phyloP scores from a whole-genome alignment of 2,329 filamentous ascomycete genomes.

The Beauveria medogensis region DNA sequence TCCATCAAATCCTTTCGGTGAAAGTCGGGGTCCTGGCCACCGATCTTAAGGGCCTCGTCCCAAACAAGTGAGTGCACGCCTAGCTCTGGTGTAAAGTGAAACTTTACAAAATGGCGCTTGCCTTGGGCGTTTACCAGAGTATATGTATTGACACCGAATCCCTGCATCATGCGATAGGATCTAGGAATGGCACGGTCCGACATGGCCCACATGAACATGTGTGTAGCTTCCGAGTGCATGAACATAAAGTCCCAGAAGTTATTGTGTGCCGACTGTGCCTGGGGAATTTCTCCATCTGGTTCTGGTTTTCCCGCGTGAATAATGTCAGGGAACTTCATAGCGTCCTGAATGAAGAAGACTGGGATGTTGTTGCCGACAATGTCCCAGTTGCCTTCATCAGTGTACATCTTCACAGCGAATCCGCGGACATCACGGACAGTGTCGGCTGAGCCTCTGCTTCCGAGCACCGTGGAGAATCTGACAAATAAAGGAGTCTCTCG shows the following conservation, averaged over 20 bases:
- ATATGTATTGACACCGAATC: constrained; percentile 76
- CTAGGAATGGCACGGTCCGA: constrained; percentile 65
- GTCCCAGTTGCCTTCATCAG: constrained; percentile 70
- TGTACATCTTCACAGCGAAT: constrained; percentile 62
- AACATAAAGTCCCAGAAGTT: constrained; percentile 72
- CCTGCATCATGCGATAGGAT: constrained; percentile 78
- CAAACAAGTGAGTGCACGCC: constrained; percentile 70
- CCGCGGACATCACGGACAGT: constrained; percentile 78
- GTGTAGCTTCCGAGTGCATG: constrained; percentile 61
- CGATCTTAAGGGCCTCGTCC: constrained; percentile 71
- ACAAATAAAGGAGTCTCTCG: constrained; percentile 62
- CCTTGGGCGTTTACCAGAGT: constrained; percentile 60
- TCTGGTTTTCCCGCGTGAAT: constrained; percentile 59
- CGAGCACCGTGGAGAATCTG: constrained; percentile 72
- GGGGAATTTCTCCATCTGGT: constrained; percentile 61
- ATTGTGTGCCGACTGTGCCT: constrained; percentile 63
- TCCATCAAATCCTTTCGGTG: constrained; percentile 70
- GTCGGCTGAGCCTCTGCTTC: constrained; percentile 67
- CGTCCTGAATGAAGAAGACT: constrained; percentile 70
- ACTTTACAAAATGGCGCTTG: constrained; percentile 67
- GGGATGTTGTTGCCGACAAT: constrained; percentile 68
- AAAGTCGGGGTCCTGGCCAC: constrained; percentile 71
- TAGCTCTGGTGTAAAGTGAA: constrained; percentile 65
- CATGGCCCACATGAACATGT: constrained; percentile 77
- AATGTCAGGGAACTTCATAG: constrained; percentile 65